Base-by-base conservation (phyloP, 2,329 filamentous ascomycete species). In the Fusarium marasasianum region DNA sequence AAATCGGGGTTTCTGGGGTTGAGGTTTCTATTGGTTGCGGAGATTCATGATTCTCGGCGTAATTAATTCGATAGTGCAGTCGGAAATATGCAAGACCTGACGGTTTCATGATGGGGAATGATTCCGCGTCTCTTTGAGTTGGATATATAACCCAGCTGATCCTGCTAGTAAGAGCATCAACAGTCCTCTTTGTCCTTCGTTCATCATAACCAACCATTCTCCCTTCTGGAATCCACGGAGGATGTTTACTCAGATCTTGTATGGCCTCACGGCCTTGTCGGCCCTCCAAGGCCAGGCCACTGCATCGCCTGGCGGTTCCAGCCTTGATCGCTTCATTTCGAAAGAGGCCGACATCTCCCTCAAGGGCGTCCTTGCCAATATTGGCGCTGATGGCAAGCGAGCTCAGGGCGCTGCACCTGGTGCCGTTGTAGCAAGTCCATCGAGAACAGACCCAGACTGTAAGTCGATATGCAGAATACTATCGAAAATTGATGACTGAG, bases 341-440 rank as follows among this genome's bases (percentile, higher is more conserved):
- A 68, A 67, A 43, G 66, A 79, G n/a, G 69, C 48, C 37, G 33
- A 63, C 3, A 38, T 75, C 7, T 74, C 76, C 9, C 55, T 77
- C 47, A 58, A 73, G 9, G 76, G 76, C 8, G 74, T 79, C 1
- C 62, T 77, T 12, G 75, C 76, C 26, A 91, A 91, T 73, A 90
- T 91, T 71, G 89, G 89, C 7, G 77, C 87, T 6, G 79, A 79
- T 60, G 89, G 89, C 18, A 86, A 85, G 71, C 81, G 86, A 64
- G 85, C 84, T 17, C 66, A 79, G 7, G 87, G 86, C 4, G 87
- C 85, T 8, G 80, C 79, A 15, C 78, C 85, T 1, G 89, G 89
- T 10, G 79, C 86, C 12, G 87, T 91, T 17, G 80, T 91, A 70
- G 89, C 89, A 20, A 87, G 85, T 44, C 89, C 89, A 3, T 87